Evolutionary conservation across 2,329 filamentous ascomycete genomes (phyloP).

Genomic region (Pleurostoma richardsiae): DNA sequence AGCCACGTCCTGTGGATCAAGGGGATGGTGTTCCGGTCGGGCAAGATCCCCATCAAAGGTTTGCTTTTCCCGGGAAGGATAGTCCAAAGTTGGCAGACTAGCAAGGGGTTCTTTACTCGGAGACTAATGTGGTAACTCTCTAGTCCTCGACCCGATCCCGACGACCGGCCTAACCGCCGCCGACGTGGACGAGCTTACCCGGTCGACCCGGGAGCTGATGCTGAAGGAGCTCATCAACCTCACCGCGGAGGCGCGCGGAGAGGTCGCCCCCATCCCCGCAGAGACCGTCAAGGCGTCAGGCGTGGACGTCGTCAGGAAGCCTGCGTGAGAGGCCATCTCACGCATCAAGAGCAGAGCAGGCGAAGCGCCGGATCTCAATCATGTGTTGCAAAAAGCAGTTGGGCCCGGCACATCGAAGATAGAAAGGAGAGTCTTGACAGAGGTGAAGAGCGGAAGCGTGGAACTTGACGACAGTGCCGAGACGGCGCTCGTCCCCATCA

Average conservation of each 20-base stretch:
- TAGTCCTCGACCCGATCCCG: slow-evolving; percentile 75
- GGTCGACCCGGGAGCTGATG: slow-evolving; percentile 69
- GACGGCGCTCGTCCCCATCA: too few species aligned
- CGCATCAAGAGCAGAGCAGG: too few species aligned
- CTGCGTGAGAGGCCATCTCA: too few species aligned
- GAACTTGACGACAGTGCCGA: too few species aligned
- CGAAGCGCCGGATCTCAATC: too few species aligned
- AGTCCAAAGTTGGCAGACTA: too few species aligned
- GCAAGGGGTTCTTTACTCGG: background rate
- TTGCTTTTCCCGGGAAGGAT: slow-evolving; percentile 14
- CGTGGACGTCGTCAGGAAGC: background rate
- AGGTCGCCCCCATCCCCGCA: slow-evolving; percentile 8
- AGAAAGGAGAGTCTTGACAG: too few species aligned
- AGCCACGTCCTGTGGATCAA: slow-evolving; percentile 65
- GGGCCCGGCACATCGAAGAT: too few species aligned
- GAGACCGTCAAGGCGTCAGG: slow-evolving; percentile 8
- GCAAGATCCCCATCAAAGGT: slow-evolving; percentile 73
- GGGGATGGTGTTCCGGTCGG: slow-evolving; percentile 59
- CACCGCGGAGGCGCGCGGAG: slow-evolving; percentile 44
- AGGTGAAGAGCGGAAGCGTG: too few species aligned
- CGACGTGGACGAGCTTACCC: slow-evolving; percentile 72
- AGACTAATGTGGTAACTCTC: background rate
- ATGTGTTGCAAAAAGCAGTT: too few species aligned
- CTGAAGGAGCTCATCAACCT: slow-evolving; percentile 56
- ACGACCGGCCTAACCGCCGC: slow-evolving; percentile 67